Percentiles rank a stretch among this genome's conserved stretches.
These are phyloP conservation scores for Pterocarpus macrocarpus DNA, from an alignment of 306 rosid species.

Conservation along the genomic window DNA sequence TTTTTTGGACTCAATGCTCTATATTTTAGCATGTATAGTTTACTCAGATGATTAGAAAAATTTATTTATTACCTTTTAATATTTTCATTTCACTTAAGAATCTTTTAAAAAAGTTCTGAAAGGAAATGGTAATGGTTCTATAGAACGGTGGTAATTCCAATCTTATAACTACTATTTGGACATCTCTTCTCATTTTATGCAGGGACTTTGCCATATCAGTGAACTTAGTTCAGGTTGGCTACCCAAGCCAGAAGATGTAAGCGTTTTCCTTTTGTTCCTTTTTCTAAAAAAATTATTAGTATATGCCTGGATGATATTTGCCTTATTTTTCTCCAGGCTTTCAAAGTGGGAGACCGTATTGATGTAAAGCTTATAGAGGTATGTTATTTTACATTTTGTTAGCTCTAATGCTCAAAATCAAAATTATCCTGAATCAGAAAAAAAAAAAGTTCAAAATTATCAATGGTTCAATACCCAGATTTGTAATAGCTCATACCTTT, in stretches of 20 bases:
- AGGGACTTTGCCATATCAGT: conserved; percentile 99
- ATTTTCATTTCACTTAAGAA: conserved; percentile 27
- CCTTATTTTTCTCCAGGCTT: conserved; percentile 66
- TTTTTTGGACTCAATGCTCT: conserved; percentile 17
- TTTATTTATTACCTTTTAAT: conserved; percentile 2
- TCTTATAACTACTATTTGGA: conserved; percentile 31
- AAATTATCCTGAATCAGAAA: neutral
- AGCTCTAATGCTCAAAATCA: neutral
- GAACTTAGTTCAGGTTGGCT: conserved; percentile 92
- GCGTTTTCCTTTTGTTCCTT: conserved; percentile 33
- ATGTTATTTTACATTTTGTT: conserved; percentile 35
- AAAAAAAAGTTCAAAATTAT: neutral
- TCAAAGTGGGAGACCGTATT: conserved; percentile 84
- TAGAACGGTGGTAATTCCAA: conserved; percentile 27
- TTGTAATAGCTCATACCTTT: neutral
- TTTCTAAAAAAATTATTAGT: conserved; percentile 5
- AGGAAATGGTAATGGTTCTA: conserved; percentile 27
- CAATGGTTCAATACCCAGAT: conserved; percentile 16
- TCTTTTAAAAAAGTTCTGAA: conserved; percentile 2
- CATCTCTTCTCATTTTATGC: conserved; percentile 49
- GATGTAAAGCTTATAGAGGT: conserved; percentile 99
- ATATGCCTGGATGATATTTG: conserved; percentile 13
- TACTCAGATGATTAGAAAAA: conserved; percentile 33
- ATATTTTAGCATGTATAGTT: conserved; percentile 9
- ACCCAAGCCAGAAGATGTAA: conserved; percentile 96